Conservation (phyloP, 306 rosid genomes). For the Cyclanthera cordifolia region DNA sequence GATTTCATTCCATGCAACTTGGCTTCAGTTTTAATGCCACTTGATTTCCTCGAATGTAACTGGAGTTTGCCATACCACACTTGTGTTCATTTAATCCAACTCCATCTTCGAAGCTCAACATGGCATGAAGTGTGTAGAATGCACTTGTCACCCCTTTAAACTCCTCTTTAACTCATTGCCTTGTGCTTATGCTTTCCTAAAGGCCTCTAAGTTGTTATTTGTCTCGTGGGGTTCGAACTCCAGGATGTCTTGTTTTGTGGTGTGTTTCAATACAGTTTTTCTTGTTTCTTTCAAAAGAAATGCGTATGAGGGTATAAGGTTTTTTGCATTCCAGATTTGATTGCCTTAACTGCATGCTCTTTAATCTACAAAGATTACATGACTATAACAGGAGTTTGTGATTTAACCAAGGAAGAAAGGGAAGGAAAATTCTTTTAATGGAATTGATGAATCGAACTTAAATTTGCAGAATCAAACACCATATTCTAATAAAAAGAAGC, state of each 20-base stretch:
- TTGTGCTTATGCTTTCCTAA: not conserved
- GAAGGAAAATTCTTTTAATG: conserved; percentile 53
- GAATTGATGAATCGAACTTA: conserved; percentile 17
- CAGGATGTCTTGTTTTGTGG: not conserved
- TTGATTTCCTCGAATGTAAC: not conserved
- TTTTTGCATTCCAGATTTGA: not conserved
- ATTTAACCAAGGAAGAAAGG: conserved; percentile 23
- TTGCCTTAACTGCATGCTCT: not conserved
- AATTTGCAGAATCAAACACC: conserved; percentile 10
- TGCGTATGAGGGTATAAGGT: not conserved
- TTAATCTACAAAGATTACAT: not conserved
- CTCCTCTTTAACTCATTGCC: not conserved
- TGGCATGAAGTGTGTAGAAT: not conserved
- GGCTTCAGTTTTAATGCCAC: not conserved
- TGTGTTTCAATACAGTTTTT: not conserved
- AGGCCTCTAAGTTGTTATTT: not conserved
- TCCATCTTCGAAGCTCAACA: not conserved
- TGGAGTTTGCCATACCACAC: not conserved
- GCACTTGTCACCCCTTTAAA: not conserved
- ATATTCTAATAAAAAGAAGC: conserved; percentile 12
- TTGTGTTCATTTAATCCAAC: not conserved
- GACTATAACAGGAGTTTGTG: conserved; percentile 23
- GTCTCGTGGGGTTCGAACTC: no score
- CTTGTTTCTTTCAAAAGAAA: not conserved
- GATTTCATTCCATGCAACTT: not conserved